Conservation (phyloP, 2,329 filamentous ascomycete genomes). For the Colletotrichum tropicicola region DNA sequence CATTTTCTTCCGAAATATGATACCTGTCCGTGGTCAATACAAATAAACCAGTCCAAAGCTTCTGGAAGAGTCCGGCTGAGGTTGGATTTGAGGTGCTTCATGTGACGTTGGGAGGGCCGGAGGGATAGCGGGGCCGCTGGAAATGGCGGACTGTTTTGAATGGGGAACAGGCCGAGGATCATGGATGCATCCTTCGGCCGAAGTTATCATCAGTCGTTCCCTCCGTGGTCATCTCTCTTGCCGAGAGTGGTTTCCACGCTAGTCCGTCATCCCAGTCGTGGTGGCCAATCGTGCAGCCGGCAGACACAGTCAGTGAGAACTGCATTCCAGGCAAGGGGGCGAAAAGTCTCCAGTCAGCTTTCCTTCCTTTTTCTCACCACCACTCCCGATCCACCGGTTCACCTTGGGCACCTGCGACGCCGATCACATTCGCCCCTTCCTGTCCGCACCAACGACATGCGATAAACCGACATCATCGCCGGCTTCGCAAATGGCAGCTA, state of each 20-base stretch:
- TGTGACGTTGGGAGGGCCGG: background rate
- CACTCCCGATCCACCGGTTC: slow-evolving; percentile 1
- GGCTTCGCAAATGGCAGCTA: background rate
- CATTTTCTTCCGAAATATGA: slow-evolving; percentile 10
- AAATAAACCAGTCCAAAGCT: background rate
- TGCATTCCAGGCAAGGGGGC: background rate
- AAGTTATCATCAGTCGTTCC: background rate
- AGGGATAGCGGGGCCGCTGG: background rate
- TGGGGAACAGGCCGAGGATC: slow-evolving; percentile 8
- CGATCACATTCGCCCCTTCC: background rate
- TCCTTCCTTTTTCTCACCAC: slow-evolving; percentile 2
- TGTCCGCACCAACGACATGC: background rate
- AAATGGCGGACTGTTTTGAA: background rate
- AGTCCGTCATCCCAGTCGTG: background rate
- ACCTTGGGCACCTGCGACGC: background rate
- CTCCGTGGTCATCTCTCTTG: slow-evolving; percentile 8
- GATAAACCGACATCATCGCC: background rate
- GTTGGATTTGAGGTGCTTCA: background rate
- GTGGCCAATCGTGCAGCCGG: background rate
- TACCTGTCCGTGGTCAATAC: slow-evolving; percentile 9
- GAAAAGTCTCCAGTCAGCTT: background rate
- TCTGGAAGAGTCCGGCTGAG: background rate
- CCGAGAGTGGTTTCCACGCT: slow-evolving; percentile 14
- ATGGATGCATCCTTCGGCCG: background rate
- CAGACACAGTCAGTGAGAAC: background rate